Evolutionary conservation across 2,329 filamentous ascomycete species (phyloP).

Genomic region (Fusarium nelsonii): DNA sequence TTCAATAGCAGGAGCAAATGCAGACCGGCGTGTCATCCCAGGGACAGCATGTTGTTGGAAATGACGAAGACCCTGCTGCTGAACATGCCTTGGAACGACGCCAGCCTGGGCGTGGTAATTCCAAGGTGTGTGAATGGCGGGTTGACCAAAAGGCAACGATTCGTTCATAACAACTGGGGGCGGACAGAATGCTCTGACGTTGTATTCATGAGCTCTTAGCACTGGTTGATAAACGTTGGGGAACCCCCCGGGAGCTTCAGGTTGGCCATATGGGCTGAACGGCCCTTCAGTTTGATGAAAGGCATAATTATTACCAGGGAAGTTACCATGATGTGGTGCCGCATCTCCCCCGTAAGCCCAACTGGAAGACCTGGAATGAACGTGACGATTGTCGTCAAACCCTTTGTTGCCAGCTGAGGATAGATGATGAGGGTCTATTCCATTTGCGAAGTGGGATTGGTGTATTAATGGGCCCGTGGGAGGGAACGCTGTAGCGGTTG

Average conservation of each 20-base stretch:
- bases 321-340: constrained; percentile 24
- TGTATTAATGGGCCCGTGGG: constrained; percentile 22
- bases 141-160: constrained; percentile 50
- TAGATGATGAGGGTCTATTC: constrained; percentile 24
- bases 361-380: constrained; percentile 18
- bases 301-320: constrained; percentile 29
- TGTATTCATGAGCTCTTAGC: constrained; percentile 54
- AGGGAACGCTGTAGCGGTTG: constrained; percentile 37
- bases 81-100: constrained; percentile 23
- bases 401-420: constrained; percentile 28
- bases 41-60: constrained; percentile 23
- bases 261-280: constrained; percentile 31
- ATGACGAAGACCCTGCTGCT: constrained; percentile 27
- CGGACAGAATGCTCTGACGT: constrained; percentile 55
- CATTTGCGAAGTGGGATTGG: constrained; percentile 29
- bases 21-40: constrained; percentile 22
- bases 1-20: constrained; percentile 24
- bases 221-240: constrained; percentile 50
- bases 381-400: constrained; percentile 32
- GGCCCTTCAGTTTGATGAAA: constrained; percentile 27
- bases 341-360: constrained; percentile 37
- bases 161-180: constrained; percentile 51
- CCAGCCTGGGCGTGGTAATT: constrained; percentile 29
- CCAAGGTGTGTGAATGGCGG: constrained; percentile 45
- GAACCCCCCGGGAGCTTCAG: constrained; percentile 36